A percentile compares a stretch with the other conserved stretches of the same genome.
Conservation (phyloP, 306 rosid species). For the Cercis canadensis region DNA sequence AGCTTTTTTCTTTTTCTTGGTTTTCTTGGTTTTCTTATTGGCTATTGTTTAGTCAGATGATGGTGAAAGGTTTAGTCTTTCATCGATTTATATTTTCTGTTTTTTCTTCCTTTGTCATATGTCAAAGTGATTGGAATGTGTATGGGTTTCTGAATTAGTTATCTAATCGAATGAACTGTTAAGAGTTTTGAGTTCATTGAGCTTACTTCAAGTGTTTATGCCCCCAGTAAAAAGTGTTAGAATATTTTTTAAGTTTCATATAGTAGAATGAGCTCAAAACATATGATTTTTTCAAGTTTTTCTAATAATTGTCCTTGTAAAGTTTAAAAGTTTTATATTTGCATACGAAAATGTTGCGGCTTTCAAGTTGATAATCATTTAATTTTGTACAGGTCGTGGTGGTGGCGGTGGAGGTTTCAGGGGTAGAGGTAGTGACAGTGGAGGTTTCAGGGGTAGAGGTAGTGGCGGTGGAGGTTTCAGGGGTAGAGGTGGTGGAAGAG, state of each 20-base stretch:
- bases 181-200: too few relatives aligned
- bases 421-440: conserved; percentile 38
- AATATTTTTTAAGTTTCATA: not conserved
- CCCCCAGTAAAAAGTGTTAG: not conserved
- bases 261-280: not conserved
- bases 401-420: conserved; percentile 37
- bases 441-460: conserved; percentile 46
- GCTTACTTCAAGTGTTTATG: too few relatives aligned
- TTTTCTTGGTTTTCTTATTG: too few relatives aligned
- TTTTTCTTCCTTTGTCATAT: too few relatives aligned
- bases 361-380: not conserved
- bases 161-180: too few relatives aligned
- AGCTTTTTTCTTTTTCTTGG: too few relatives aligned
- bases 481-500: conserved; percentile 47
- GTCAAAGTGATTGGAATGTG: too few relatives aligned
- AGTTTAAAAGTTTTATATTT: not conserved
- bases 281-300: not conserved
- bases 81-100: too few relatives aligned
- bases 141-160: too few relatives aligned
- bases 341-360: not conserved
- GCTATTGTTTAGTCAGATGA: too few relatives aligned
- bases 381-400: conserved; percentile 43
- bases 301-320: not conserved
- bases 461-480: conserved; percentile 30
- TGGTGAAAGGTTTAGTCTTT: too few relatives aligned